Base-by-base conservation (phyloP, 2,329 filamentous ascomycete species). In the Cladosporium sp. region DNA sequence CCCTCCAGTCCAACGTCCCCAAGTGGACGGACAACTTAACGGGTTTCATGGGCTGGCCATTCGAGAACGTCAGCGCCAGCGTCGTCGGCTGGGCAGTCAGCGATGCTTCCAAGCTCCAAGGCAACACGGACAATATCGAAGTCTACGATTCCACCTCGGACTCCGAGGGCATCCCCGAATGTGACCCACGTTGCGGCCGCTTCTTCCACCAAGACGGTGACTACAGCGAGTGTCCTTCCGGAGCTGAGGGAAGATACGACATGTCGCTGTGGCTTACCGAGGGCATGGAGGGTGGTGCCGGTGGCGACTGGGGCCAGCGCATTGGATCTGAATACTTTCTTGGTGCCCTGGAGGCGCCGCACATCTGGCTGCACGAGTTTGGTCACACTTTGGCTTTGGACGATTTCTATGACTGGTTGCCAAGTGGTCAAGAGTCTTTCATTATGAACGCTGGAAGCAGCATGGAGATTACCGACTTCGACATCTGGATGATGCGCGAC, bases 401-500 rank as follows among this genome's bases (percentile, higher is more conserved):
- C 39, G 64, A 74, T 51, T 73, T 69, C 61, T 68, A 68, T 54
- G 70, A 74, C 59, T 75, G 71, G 72, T 71, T 66, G 16, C 72
- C 73, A 0, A 63, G 62, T 5, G 71, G 71, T 5, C 55, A 70
- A 27, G 57, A 59, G 7, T 70, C 63, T 57, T 76, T 75, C 60
- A 65, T 75, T 54, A 75, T 76, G 73, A 57, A 67, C 38, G 71
- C 73, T 41, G 73, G 73, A 3, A 69, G 67, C 39, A 62, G 73
- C 1, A 62, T 57, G 16, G 52, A 65, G 40, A 65, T 76, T 16
- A 76, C 73, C 2, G 72, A 76, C 36, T 76, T 76, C 42, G 73
- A 76, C 46, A 71, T 69, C 16, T 76, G 73, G 73, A 76, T 76
- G 72, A 58, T 70, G 40, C 59, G 72, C 1, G 71, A 76, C 57